A percentile compares a stretch with the other conserved stretches of the same genome.
These are phyloP conservation scores for Epichloe aotearoae DNA, from an alignment of 2,329 filamentous ascomycete species.

Conservation along the genomic window DNA sequence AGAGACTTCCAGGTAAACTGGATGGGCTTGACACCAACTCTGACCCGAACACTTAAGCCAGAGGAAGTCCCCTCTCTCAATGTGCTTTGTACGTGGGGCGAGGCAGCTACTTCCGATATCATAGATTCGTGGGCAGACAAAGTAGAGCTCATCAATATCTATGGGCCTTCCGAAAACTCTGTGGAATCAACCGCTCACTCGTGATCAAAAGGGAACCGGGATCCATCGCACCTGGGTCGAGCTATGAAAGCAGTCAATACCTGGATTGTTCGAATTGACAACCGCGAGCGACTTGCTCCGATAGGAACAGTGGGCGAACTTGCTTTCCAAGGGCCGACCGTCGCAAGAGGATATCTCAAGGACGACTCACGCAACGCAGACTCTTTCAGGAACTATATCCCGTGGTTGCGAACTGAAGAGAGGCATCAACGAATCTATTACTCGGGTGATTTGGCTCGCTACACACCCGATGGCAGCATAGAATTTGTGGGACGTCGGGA, in stretches of 20 bases:
- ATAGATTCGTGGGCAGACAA: not conserved
- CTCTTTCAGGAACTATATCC: slow-evolving; percentile 20
- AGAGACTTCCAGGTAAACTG: not conserved
- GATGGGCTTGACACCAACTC: not conserved
- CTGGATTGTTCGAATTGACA: no score
- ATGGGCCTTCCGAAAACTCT: slow-evolving; percentile 13
- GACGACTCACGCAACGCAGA: slow-evolving; percentile 3
- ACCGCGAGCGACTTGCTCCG: slow-evolving; percentile 21
- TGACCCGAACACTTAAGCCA: not conserved
- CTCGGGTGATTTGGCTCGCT: not conserved
- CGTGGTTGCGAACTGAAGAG: slow-evolving; percentile 3
- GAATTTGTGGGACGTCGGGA: slow-evolving; percentile 16
- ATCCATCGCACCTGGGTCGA: no score
- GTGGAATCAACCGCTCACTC: slow-evolving; percentile 19
- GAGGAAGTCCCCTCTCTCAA: not conserved
- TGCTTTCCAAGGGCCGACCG: not conserved
- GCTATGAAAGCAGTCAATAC: no score
- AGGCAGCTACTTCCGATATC: not conserved
- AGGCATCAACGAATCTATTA: not conserved
- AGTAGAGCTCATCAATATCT: not conserved
- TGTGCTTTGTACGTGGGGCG: not conserved
- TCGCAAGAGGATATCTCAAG: not conserved
- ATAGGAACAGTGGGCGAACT: slow-evolving; percentile 11
- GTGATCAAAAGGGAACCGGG: no score
- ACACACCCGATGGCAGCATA: slow-evolving; percentile 15